Evolutionary conservation across 2,329 filamentous ascomycete species (phyloP).

Genomic region (Ilyonectria mors-panacis): DNA sequence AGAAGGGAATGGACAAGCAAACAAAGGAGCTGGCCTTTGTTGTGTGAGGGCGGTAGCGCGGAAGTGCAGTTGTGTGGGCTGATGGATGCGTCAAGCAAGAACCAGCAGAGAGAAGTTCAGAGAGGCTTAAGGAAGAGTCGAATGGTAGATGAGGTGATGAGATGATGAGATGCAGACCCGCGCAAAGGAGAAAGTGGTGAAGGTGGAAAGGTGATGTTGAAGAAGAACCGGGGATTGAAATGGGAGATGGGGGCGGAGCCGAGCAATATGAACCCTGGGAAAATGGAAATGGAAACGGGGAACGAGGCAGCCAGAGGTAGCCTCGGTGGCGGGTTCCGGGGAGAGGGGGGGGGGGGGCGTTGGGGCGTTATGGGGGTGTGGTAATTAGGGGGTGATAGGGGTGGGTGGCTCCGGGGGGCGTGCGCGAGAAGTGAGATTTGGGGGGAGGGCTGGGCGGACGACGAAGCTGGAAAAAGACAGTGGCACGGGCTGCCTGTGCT

Average conservation of each 20-base stretch:
- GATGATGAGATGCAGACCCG: conserved; percentile 28
- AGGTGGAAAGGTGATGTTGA: conserved; percentile 15
- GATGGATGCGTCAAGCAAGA: conserved; percentile 42
- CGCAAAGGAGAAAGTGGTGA: conserved; percentile 15
- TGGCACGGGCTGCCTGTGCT: conserved; percentile 16
- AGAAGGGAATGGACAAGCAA: conserved; percentile 37
- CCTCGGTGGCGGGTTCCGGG: conserved; percentile 23
- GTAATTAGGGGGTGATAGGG: conserved; percentile 15
- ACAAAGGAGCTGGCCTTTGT: conserved; percentile 35
- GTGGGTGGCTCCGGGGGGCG: background rate
- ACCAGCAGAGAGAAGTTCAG: conserved; percentile 29
- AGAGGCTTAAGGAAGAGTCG: background rate
- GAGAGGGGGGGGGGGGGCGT: conserved; percentile 5
- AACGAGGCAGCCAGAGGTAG: conserved; percentile 25
- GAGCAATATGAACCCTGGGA: conserved; percentile 27
- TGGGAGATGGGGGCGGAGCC: conserved; percentile 29
- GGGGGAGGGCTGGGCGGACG: background rate
- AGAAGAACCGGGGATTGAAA: conserved; percentile 27
- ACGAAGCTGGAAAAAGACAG: background rate
- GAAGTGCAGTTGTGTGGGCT: conserved; percentile 8
- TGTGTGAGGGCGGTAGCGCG: conserved; percentile 13
- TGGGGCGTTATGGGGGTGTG: conserved; percentile 7
- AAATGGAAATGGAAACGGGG: conserved; percentile 22
- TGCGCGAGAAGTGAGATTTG: background rate
- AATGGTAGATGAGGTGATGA: conserved; percentile 3